Percentiles rank a stretch among this genome's conserved stretches.
These are phyloP conservation scores for Chaetomiaceae sp. DNA, from an alignment of 2,329 filamentous ascomycete species.

Conservation along the genomic window DNA sequence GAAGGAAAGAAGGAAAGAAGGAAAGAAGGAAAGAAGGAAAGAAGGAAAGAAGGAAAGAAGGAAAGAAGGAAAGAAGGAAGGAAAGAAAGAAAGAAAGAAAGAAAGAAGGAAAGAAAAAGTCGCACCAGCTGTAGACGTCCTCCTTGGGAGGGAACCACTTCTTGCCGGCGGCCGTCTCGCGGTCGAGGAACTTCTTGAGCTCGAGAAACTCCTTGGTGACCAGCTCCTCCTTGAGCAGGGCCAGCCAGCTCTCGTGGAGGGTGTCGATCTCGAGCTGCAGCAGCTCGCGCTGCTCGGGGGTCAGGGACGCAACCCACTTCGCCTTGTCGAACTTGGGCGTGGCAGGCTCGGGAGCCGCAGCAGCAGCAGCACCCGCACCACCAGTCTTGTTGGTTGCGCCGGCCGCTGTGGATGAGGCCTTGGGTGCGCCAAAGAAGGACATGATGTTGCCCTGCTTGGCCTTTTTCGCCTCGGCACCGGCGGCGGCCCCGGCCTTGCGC, in stretches of 20 bases:
- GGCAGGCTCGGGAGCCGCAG: slow-evolving; percentile 29
- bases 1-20: neutral
- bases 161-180: slow-evolving; percentile 66
- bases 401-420: slow-evolving; percentile 33
- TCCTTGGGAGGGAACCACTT: slow-evolving; percentile 82
- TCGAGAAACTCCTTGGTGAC: slow-evolving; percentile 74
- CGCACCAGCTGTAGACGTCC: slow-evolving; percentile 92
- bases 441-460: slow-evolving; percentile 71
- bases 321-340: slow-evolving; percentile 73
- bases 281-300: slow-evolving; percentile 73
- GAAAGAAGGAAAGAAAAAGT: slow-evolving; percentile 2
- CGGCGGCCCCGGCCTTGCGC: slow-evolving; percentile 55
- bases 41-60: neutral
- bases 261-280: slow-evolving; percentile 89
- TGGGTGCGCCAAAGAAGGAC: slow-evolving; percentile 78
- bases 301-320: slow-evolving; percentile 80
- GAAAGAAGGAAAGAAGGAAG: neutral
- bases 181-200: slow-evolving; percentile 80
- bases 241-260: slow-evolving; percentile 85
- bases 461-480: slow-evolving; percentile 58
- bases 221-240: slow-evolving; percentile 82
- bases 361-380: slow-evolving; percentile 7
- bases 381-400: slow-evolving; percentile 7
- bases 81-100: neutral
- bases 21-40: neutral